Conservation (phyloP, 2,329 filamentous ascomycete species). For the Shiraia sp. region DNA sequence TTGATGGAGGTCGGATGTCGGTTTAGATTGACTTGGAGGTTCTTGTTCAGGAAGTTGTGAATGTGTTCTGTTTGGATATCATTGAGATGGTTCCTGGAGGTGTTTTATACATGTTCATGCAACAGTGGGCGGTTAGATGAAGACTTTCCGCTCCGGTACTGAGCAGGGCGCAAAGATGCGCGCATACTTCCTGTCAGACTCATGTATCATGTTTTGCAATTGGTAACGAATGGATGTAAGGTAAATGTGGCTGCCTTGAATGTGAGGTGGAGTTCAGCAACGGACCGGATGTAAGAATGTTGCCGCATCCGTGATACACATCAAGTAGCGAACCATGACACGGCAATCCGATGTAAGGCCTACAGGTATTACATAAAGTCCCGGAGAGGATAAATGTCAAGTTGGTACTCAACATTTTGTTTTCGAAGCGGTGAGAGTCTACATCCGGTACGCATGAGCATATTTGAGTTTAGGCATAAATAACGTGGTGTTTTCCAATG, state of each 20-base stretch:
- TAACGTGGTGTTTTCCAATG: too few relatives aligned
- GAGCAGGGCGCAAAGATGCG: neutral
- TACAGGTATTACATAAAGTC: too few relatives aligned
- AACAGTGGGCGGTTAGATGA: neutral
- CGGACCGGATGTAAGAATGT: conserved; percentile 6
- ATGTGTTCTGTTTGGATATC: neutral
- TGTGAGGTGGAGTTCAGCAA: neutral
- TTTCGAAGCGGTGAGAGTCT: too few relatives aligned
- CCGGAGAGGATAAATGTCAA: too few relatives aligned
- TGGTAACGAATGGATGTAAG: conserved; percentile 1
- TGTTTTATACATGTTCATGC: neutral
- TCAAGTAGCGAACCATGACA: too few relatives aligned
- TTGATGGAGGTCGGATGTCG: neutral
- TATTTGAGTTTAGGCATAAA: too few relatives aligned
- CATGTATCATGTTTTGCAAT: neutral
- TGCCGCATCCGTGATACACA: neutral
- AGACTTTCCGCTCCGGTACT: neutral
- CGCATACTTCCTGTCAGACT: neutral
- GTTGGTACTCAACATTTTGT: too few relatives aligned
- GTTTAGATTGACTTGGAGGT: neutral
- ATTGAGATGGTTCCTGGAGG: too few relatives aligned
- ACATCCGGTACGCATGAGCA: too few relatives aligned
- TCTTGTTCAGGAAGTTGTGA: neutral
- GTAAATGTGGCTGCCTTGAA: conserved; percentile 9
- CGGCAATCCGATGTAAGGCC: too few relatives aligned